Evolutionary conservation across 2,329 filamentous ascomycete genomes (phyloP).

Genomic region (Clarireedia paspali): DNA sequence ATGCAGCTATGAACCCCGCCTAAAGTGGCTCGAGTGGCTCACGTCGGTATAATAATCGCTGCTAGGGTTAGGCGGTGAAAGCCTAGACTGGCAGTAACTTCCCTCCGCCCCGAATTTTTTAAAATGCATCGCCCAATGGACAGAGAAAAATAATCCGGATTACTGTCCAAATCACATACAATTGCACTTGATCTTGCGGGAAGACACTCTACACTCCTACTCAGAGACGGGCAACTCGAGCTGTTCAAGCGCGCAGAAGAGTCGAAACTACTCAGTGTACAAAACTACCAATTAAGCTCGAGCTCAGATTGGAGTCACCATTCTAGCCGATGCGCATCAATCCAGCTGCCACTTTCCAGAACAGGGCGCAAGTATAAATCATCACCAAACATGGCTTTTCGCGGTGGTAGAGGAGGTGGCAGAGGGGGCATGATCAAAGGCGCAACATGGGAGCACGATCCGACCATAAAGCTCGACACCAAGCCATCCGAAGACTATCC

Average conservation of each 20-base stretch:
- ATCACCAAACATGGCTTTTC: slow-evolving; percentile 18
- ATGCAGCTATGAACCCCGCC: no score
- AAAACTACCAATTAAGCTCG: no score
- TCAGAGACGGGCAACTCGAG: no score
- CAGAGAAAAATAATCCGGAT: background rate
- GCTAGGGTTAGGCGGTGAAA: no score
- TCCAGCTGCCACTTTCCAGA: background rate
- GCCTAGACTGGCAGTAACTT: background rate
- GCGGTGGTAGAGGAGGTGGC: slow-evolving; percentile 21
- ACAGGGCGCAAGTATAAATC: background rate
- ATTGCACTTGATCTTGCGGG: background rate
- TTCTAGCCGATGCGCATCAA: background rate
- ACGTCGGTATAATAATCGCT: no score
- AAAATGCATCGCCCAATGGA: no score
- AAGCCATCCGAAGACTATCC: slow-evolving; percentile 40
- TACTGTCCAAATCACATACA: background rate
- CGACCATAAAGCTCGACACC: slow-evolving; percentile 26
- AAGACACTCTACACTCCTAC: background rate
- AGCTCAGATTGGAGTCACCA: no score
- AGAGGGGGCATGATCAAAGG: slow-evolving; percentile 24
- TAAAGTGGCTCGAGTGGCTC: no score
- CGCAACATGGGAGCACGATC: slow-evolving; percentile 27
- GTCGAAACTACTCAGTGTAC: no score
- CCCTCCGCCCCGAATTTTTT: background rate
- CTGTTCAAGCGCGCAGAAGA: no score